Conservation (phyloP, 2,329 filamentous ascomycete genomes). For the Fusarium sp. region DNA sequence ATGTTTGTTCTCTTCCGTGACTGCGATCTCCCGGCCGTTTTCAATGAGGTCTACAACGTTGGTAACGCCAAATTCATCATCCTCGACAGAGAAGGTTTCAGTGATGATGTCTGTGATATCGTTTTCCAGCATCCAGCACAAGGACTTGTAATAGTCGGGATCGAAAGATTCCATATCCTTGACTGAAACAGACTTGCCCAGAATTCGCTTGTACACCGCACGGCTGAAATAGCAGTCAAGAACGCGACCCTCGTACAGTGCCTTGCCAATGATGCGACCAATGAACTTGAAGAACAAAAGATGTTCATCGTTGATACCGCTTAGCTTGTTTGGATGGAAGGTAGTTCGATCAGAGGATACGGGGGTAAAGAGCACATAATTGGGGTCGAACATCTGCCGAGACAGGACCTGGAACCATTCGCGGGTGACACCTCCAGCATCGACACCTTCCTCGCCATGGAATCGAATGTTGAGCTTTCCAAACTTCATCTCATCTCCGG, state of each 20-base stretch:
- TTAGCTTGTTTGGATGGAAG: conserved; percentile 97
- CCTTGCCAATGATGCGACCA: conserved; percentile 97
- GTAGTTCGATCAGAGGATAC: conserved; percentile 98
- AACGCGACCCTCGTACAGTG: conserved; percentile 93
- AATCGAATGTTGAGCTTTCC: conserved; percentile 98
- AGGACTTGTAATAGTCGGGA: conserved; percentile 98
- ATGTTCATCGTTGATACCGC: conserved; percentile 94
- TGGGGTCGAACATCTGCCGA: conserved; percentile 98
- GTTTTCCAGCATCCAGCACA: conserved; percentile 98
- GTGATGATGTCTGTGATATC: conserved; percentile 98
- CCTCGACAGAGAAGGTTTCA: conserved; percentile 94
- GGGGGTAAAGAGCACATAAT: conserved; percentile 95
- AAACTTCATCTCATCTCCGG: conserved; percentile 97
- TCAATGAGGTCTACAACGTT: conserved; percentile 88
- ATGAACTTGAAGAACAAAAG: conserved; percentile 99
- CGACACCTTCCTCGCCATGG: conserved; percentile 96
- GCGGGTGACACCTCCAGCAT: conserved; percentile 95
- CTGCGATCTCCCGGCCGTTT: conserved; percentile 89
- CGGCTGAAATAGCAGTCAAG: conserved; percentile 99
- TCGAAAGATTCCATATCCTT: conserved; percentile 99
- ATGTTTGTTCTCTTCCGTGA: conserved; percentile 98
- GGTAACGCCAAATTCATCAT: conserved; percentile 92
- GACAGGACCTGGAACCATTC: conserved; percentile 99
- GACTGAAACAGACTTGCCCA: conserved; percentile 93
- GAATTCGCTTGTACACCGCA: conserved; percentile 97